These are phyloP conservation scores for Chloromonas sp. DNA, from an alignment of 163 green algal species.

Conservation along the genomic window DNA sequence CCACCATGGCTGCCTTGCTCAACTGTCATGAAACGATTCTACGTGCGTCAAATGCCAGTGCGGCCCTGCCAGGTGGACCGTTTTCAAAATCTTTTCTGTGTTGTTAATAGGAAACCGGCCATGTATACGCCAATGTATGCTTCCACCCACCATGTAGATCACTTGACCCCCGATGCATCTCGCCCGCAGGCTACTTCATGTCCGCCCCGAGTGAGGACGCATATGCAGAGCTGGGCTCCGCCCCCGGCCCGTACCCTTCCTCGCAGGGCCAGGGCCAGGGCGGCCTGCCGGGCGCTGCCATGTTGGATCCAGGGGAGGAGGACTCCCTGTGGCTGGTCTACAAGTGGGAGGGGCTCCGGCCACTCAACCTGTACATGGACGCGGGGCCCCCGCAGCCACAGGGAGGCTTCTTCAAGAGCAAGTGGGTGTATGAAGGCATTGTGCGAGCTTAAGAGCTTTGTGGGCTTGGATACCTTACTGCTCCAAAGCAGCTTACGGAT, in stretches of 20 bases:
- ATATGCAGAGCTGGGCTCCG: background rate
- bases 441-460: background rate
- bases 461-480: no score
- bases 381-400: slow-evolving; percentile 38
- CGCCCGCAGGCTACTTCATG: slow-evolving; percentile 24
- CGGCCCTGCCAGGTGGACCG: no score
- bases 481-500: background rate
- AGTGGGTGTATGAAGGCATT: background rate
- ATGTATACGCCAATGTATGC: no score
- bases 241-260: no score
- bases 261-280: no score
- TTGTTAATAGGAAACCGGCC: no score
- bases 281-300: no score
- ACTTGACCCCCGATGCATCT: background rate
- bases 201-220: slow-evolving; percentile 21
- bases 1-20: no score
- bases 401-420: slow-evolving; percentile 32
- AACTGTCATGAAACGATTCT: no score
- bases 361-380: slow-evolving; percentile 55
- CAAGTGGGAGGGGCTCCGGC: slow-evolving; percentile 64
- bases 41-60: no score
- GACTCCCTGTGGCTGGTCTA: slow-evolving; percentile 70
- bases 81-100: no score
- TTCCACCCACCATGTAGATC: no score
- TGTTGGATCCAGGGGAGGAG: background rate